Evolutionary conservation across 1,284 basidiomycete genomes (phyloP).

Genomic region (Boletus sp.): DNA sequence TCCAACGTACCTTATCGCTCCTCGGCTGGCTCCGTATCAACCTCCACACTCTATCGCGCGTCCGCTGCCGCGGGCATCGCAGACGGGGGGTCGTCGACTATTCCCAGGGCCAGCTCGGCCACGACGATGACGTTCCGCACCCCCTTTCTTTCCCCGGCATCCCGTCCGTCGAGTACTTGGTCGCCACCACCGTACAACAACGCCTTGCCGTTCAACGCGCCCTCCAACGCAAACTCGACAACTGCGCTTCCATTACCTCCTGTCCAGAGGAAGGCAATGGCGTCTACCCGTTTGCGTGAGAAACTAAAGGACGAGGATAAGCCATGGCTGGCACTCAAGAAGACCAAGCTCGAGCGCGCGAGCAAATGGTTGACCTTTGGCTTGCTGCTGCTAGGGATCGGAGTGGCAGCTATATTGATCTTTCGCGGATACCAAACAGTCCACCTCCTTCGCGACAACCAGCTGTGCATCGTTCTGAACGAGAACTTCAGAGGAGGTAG

Average conservation of each 20-base stretch:
- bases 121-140: conserved; percentile 52
- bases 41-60: conserved; percentile 26
- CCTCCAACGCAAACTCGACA: conserved; percentile 35
- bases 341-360: conserved; percentile 32
- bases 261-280: conserved; percentile 43
- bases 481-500: conserved; percentile 58
- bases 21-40: conserved; percentile 23
- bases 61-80: conserved; percentile 26
- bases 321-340: conserved; percentile 43
- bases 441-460: conserved; percentile 36
- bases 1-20: conserved; percentile 39
- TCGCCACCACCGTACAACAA: conserved; percentile 40
- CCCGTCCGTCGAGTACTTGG: conserved; percentile 61
- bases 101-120: conserved; percentile 44
- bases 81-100: conserved; percentile 2
- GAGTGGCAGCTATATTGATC: conserved; percentile 36
- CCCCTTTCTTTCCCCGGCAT: conserved; percentile 65
- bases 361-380: conserved; percentile 45
- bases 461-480: conserved; percentile 64
- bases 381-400: conserved; percentile 41
- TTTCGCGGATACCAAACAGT: conserved; percentile 34
- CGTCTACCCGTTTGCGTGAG: conserved; percentile 43
- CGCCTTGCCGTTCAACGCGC: conserved; percentile 27
- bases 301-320: conserved; percentile 51
- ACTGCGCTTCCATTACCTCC: conserved; percentile 33